These are phyloP conservation scores for Medicago lupulina DNA, from an alignment of 306 rosid species.

Conservation along the genomic window DNA sequence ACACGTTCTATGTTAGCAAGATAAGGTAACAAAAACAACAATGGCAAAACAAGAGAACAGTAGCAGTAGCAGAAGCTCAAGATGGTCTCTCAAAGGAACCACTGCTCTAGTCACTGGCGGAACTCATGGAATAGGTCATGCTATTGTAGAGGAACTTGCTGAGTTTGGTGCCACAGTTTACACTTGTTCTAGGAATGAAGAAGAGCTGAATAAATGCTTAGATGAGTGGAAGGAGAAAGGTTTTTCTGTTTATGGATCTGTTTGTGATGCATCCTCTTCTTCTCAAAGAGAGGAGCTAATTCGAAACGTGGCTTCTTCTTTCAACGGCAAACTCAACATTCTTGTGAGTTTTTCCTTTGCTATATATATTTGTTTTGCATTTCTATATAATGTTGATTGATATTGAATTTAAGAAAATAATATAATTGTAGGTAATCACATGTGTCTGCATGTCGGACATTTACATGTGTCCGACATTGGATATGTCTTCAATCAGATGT, in stretches of 20 bases:
- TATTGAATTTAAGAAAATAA: too few relatives aligned
- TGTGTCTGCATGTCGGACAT: too few relatives aligned
- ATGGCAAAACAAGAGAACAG: slow-evolving; percentile 59
- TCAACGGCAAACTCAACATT: slow-evolving; percentile 71
- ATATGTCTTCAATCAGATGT: too few relatives aligned
- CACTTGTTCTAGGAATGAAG: slow-evolving; percentile 84
- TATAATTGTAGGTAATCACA: too few relatives aligned
- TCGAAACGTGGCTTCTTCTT: slow-evolving; percentile 56
- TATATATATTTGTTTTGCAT: neutral
- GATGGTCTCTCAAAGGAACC: slow-evolving; percentile 80
- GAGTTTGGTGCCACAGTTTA: slow-evolving; percentile 75
- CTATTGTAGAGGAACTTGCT: slow-evolving; percentile 92
- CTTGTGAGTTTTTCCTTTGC: slow-evolving; percentile 51
- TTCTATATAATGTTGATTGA: too few relatives aligned
- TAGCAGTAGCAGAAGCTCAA: slow-evolving; percentile 45
- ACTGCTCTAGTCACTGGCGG: slow-evolving; percentile 63
- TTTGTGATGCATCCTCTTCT: slow-evolving; percentile 69
- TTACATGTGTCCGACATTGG: too few relatives aligned
- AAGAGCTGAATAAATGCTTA: slow-evolving; percentile 64
- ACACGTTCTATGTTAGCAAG: neutral
- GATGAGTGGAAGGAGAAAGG: slow-evolving; percentile 75
- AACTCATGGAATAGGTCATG: slow-evolving; percentile 67
- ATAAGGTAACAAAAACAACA: neutral
- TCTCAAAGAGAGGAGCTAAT: slow-evolving; percentile 69
- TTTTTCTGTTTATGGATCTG: slow-evolving; percentile 63